Evolutionary conservation across 768 basidiomycete genomes (phyloP).

Genomic region (Podaxis sp.): DNA sequence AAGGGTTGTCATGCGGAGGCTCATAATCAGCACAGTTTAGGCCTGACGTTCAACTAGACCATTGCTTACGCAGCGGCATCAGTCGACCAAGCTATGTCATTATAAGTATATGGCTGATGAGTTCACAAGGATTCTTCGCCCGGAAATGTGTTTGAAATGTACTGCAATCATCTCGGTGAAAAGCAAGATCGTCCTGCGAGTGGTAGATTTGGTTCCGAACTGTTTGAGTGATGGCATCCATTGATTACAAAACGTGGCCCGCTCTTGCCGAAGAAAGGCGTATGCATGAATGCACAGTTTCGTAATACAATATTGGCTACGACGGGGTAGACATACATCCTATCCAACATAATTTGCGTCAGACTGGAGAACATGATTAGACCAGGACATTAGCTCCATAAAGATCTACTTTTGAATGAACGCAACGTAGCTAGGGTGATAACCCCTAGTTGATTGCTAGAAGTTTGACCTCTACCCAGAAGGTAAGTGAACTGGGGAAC

Average conservation of each 20-base stretch:
- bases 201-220: too few relatives aligned
- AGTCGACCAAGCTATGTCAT: too few relatives aligned
- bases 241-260: not conserved
- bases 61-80: too few relatives aligned
- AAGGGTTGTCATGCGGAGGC: too few relatives aligned
- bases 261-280: not conserved
- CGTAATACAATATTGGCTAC: not conserved
- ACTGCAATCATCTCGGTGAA: too few relatives aligned
- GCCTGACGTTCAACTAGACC: too few relatives aligned
- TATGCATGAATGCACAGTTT: not conserved
- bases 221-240: not conserved
- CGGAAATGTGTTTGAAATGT: too few relatives aligned
- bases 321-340: not conserved
- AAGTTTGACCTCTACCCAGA: conserved; percentile 64
- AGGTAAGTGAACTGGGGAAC: not conserved
- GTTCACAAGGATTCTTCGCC: too few relatives aligned
- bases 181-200: too few relatives aligned
- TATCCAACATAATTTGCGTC: not conserved
- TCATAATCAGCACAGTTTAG: too few relatives aligned
- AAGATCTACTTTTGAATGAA: conserved; percentile 13
- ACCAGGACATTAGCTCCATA: conserved; percentile 2
- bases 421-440: not conserved
- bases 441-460: conserved; percentile 56
- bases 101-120: too few relatives aligned
- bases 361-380: conserved; percentile 2